Evolutionary conservation across 345 rosid genomes (phyloP), one percentile per base, ranked within the genome.

Genomic region (Salix arbutifolia): DNA sequence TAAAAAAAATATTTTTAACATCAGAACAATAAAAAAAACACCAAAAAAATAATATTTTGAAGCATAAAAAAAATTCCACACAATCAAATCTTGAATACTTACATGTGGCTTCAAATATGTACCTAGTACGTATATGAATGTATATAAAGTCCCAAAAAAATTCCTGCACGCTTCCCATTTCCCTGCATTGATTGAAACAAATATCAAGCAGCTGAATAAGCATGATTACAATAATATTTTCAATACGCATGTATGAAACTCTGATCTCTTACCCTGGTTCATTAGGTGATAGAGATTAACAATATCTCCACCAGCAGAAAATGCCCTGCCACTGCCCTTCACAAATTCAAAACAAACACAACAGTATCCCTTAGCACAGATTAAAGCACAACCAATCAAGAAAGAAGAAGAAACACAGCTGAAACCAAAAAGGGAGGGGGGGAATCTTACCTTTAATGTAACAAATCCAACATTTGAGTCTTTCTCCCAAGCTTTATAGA

Each of bases 291-390:
- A 90, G 37, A 94, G 85, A 72, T 86, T 5, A 72, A 92, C 91
- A 62, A 94, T 85, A 82, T 92, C 97, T 17, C 99, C 98, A 70
- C 99, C 98, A 4, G 98, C 98, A 83, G 94, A 91, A 89, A 96
- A 96, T 46, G 97, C 97, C 84, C 91, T 89, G 85, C 96, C 98
- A 83, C 94, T 87, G 78, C 97, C 99, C 97, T 95, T 85, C 82
- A 87, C 72, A 72, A 74, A 42, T 70, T 71, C 33, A 83, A 83
- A 71, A 76, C 1, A 6, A 58, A 83, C 25, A 46, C 31, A 37
- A 48, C 70, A 66, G 56, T 17, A 26, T 72, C 21, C 69, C 71
- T 35, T 16, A 53, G 30, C 50, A 56, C 35, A 33, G 14, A 71
- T 19, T 25, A 13, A 44, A n/a, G 12, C 16, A 23, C 18, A n/a